Evolutionary conservation across 2,329 filamentous ascomycete genomes (phyloP).

Genomic region (Aspergillus fijiensis): DNA sequence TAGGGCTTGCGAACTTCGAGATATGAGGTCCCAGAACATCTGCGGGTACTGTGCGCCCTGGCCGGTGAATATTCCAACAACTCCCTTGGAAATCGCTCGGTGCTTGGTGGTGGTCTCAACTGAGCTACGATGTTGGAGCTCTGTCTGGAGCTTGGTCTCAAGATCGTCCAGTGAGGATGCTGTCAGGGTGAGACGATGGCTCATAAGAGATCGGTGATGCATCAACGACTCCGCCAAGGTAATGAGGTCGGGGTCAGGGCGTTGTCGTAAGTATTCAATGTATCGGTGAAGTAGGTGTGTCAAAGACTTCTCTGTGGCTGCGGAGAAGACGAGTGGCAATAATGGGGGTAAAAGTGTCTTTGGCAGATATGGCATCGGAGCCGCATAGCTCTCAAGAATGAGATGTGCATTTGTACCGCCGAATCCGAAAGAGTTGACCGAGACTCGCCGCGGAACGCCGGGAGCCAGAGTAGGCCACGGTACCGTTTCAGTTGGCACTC

Average conservation of each 20-base stretch:
- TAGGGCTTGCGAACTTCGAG: slow-evolving; percentile 16
- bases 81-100: not conserved
- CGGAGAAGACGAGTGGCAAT: slow-evolving; percentile 25
- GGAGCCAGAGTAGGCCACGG: slow-evolving; percentile 24
- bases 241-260: not conserved
- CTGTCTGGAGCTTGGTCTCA: not conserved
- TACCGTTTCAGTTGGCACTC: slow-evolving; percentile 20
- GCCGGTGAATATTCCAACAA: slow-evolving; percentile 32
- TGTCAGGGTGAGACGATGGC: not conserved
- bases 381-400: slow-evolving; percentile 35
- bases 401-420: slow-evolving; percentile 35
- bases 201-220: not conserved
- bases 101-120: not conserved
- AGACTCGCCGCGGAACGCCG: slow-evolving; percentile 32
- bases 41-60: slow-evolving; percentile 34
- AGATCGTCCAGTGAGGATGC: not conserved
- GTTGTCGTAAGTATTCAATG: not conserved
- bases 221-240: not conserved
- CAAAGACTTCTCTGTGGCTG: slow-evolving; percentile 20
- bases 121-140: not conserved
- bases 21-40: slow-evolving; percentile 29
- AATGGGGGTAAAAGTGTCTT: not conserved
- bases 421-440: slow-evolving; percentile 44
- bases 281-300: slow-evolving; percentile 8
- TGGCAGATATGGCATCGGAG: not conserved